These are phyloP conservation scores for Russula lepida DNA, from an alignment of 768 basidiomycete species.

Conservation along the genomic window DNA sequence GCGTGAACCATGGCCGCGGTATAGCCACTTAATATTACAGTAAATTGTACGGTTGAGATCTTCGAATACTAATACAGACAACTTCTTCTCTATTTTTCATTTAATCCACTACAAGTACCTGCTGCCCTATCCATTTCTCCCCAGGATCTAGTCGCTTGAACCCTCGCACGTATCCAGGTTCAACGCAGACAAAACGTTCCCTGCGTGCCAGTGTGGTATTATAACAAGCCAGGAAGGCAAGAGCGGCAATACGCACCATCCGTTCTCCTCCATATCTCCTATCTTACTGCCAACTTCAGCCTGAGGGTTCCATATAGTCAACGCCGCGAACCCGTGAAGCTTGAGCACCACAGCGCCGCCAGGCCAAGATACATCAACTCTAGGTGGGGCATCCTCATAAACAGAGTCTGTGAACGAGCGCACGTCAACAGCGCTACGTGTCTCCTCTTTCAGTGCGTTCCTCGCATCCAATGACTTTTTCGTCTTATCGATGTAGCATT, in stretches of 20 bases:
- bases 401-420: conserved; percentile 62
- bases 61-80: not conserved
- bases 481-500: conserved; percentile 76
- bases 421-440: conserved; percentile 58
- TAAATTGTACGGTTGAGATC: no score
- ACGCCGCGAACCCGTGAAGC: conserved; percentile 55
- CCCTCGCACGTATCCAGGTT: conserved; percentile 78
- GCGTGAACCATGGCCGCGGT: not conserved
- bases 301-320: conserved; percentile 95
- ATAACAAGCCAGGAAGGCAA: not conserved
- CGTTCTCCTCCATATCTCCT: conserved; percentile 81
- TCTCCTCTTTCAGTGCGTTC: conserved; percentile 46
- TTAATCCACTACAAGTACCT: conserved; percentile 44
- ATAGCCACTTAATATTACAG: not conserved
- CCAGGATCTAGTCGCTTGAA: conserved; percentile 57
- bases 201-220: conserved; percentile 34
- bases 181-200: conserved; percentile 84
- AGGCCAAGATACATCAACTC: conserved; percentile 54
- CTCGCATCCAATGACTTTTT: conserved; percentile 45
- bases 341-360: conserved; percentile 46
- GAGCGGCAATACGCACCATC: conserved; percentile 52
- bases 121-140: conserved; percentile 68
- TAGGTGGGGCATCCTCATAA: conserved; percentile 54
- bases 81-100: not conserved
- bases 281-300: conserved; percentile 60